Evolutionary conservation across 225 moss, liverwort and hornwort genomes (phyloP).

Genomic region (Polytrichum formosum): DNA sequence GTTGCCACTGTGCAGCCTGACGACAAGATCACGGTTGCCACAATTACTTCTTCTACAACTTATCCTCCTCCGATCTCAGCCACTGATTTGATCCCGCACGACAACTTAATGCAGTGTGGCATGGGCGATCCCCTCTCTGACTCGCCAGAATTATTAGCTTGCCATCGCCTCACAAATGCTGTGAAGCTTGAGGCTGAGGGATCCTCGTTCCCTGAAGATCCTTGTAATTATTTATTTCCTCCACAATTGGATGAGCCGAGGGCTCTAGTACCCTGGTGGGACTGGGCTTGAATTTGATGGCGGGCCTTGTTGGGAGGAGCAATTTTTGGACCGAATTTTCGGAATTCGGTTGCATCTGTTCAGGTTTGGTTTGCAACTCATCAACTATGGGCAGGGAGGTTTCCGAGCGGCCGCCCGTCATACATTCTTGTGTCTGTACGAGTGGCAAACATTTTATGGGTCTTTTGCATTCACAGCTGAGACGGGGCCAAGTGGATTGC

Average conservation of each 20-base stretch:
- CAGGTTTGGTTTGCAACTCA: too few species aligned
- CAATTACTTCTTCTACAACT: too few species aligned
- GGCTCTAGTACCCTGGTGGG: conserved; percentile 26
- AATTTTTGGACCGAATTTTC: too few species aligned
- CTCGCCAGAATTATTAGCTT: conserved; percentile 20
- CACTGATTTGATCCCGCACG: conserved; percentile 12
- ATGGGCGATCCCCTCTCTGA: conserved; percentile 59
- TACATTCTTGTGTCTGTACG: too few species aligned
- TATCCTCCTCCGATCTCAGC: too few species aligned
- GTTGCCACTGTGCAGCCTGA: background rate
- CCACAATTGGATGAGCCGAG: conserved; percentile 37
- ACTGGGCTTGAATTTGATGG: conserved; percentile 10
- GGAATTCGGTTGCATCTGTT: too few species aligned
- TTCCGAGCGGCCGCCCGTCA: too few species aligned
- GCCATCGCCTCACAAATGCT: conserved; percentile 12
- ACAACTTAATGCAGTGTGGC: conserved; percentile 30
- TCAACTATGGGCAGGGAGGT: too few species aligned
- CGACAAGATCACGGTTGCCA: conserved; percentile 22
- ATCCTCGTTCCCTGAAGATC: conserved; percentile 53
- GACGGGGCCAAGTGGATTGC: too few species aligned
- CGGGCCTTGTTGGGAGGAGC: too few species aligned
- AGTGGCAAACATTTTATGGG: too few species aligned
- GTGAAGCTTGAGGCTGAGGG: conserved; percentile 58
- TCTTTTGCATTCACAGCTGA: too few species aligned
- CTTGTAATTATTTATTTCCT: conserved; percentile 50